phyloP scores from a whole-genome alignment of 768 basidiomycete species.

The Tulasnella sp. region DNA sequence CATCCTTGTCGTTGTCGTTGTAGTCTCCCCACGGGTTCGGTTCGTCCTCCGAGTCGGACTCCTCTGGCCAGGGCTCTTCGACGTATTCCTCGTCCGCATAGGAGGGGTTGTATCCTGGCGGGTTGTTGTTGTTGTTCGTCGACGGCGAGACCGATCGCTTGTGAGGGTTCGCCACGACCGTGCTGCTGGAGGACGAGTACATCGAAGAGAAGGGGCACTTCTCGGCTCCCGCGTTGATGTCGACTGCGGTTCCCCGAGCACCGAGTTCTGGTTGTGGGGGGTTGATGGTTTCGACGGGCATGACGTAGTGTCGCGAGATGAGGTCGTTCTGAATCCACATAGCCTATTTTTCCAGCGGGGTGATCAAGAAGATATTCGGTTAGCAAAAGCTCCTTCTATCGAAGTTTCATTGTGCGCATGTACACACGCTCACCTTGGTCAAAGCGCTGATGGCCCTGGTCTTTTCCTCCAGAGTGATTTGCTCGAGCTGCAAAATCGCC shows the following conservation, averaged over 20 bases:
- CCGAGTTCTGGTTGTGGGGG: neutral
- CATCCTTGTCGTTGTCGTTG: neutral
- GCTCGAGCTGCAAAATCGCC: neutral
- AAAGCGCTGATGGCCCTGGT: conserved; percentile 11
- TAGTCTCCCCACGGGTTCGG: neutral
- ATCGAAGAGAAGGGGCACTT: conserved; percentile 11
- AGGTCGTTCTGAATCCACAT: conserved; percentile 26
- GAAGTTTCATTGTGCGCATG: neutral
- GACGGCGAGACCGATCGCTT: neutral
- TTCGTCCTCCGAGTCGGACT: neutral
- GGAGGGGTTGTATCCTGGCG: neutral
- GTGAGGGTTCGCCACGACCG: neutral
- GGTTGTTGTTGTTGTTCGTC: neutral
- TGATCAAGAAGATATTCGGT: neutral
- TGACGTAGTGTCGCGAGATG: conserved; percentile 20
- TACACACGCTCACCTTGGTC: conserved; percentile 7
- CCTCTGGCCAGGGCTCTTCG: conserved; percentile 8
- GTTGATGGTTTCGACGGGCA: conserved; percentile 18
- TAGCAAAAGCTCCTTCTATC: too few relatives aligned
- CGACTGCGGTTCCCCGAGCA: neutral
- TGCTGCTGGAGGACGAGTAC: conserved; percentile 1
- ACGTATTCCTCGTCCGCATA: conserved; percentile 5
- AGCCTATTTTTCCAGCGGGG: neutral
- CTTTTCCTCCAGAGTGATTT: conserved; percentile 13
- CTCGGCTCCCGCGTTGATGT: neutral